phyloP scores from a whole-genome alignment of 352 stramenopile species.

The Globisporangium heterothallicum region DNA sequence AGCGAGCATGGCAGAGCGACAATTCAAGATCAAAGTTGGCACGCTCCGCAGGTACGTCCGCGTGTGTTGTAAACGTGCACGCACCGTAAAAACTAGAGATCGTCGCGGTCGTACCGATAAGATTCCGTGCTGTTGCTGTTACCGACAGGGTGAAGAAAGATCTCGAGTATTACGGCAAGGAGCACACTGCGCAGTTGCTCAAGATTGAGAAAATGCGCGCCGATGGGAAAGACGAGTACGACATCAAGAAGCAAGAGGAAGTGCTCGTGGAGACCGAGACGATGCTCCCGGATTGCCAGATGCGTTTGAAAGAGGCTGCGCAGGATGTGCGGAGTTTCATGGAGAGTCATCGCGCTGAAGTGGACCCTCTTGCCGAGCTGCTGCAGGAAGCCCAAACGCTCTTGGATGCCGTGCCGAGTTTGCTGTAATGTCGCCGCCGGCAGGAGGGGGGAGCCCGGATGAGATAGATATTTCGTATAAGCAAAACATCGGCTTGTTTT shows the following conservation, averaged over 20 bases:
- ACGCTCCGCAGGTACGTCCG: slow-evolving; percentile 47
- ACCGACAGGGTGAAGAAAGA: slow-evolving; percentile 69
- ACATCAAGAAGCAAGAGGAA: slow-evolving; percentile 79
- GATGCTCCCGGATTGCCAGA: slow-evolving; percentile 77
- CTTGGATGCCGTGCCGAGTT: slow-evolving; percentile 28
- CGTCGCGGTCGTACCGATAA: not conserved
- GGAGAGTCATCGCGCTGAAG: slow-evolving; percentile 26
- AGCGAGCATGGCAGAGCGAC: slow-evolving; percentile 60
- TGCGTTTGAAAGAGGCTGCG: slow-evolving; percentile 52
- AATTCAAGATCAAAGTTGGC: slow-evolving; percentile 85
- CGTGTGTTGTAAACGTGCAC: not conserved
- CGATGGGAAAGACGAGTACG: slow-evolving; percentile 54
- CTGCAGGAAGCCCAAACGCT: slow-evolving; percentile 48
- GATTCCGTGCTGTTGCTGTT: not conserved
- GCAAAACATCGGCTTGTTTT: no score
- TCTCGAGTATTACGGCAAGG: slow-evolving; percentile 76
- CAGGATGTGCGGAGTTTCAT: slow-evolving; percentile 54
- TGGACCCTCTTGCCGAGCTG: slow-evolving; percentile 24
- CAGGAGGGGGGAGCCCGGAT: no score
- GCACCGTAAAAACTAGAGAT: no score
- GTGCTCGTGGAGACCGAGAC: slow-evolving; percentile 76
- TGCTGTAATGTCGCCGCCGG: slow-evolving; percentile 14
- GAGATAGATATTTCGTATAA: no score
- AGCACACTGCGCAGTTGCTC: slow-evolving; percentile 43
- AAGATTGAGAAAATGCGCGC: slow-evolving; percentile 68